Base-by-base conservation (phyloP, 108 stramenopile species). In the Pseudonitzschia multiseries region DNA sequence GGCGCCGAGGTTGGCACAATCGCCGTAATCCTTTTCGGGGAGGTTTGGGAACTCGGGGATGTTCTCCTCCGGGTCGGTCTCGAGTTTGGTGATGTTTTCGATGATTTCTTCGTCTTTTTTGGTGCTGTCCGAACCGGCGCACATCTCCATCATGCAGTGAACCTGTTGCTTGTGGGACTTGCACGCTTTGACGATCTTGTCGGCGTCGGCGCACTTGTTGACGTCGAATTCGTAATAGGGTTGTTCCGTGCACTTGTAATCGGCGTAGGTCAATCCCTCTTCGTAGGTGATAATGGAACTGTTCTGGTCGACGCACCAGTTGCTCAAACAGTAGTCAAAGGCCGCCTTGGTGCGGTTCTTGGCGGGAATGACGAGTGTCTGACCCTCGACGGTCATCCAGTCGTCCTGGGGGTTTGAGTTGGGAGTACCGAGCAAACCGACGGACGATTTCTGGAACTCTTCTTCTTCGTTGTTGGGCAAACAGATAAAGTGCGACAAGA, bases 391-490 rank as follows among this genome's bases (percentile, higher is more conserved):
- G 8, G 59, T 32, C 57, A 61, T 72, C 71, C 71, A 72, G 13
- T 72, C 71, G 41, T 72, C 71, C 41, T 15, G 32, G 42, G 24
- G 44, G 43, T 40, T 31, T 18, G 15, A 40, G 22, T 28, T 72
- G 41, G 71, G 71, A 17, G 71, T 72, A 46, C 71, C 71, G 32
- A 72, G 57, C 13, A 72, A 27, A 44, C 71, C 71, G 15, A 33
- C 15, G 15, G 42, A 41, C 2, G 43, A 44, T 12, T 24, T 18
- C 9, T 46, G 4, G 22, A 72, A 72, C 9, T 17, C 5, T 14
- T 46, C 71, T 12, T 43, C 8, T 4, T 72, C 69, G 12, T 56
- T 15, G 32, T 12, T 12, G 17, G 69, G 69, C 52, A 70, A 51
- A 26, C 71, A 72, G 29, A 61, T 29, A 22, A 46, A 61, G 20